phyloP scores from a whole-genome alignment of 495 filamentous ascomycete genomes.

The Trichoderma gamsii region DNA sequence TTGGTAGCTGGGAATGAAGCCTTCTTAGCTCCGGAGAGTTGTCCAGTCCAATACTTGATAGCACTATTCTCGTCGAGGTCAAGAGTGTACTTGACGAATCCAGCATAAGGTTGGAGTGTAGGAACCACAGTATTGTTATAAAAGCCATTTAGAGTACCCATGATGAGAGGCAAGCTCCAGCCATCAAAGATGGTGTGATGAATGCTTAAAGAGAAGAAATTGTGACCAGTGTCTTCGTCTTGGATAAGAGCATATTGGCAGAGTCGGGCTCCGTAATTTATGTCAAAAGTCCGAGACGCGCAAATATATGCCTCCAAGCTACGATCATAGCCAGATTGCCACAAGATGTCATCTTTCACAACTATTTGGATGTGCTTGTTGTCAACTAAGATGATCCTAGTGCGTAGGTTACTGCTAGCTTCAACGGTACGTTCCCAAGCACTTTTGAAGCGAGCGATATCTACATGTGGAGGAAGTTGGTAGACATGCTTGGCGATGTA shows the following conservation, averaged over 20 bases:
- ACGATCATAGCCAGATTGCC: background rate
- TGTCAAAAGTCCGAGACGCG: background rate
- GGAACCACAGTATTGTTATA: background rate
- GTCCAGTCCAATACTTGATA: background rate
- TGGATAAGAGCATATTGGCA: background rate
- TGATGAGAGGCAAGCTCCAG: background rate
- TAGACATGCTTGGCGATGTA: slow-evolving; percentile 40
- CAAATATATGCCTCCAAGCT: too few relatives aligned
- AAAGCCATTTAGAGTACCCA: background rate
- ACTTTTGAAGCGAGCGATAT: slow-evolving; percentile 37
- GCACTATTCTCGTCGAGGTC: background rate
- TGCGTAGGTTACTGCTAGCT: slow-evolving; percentile 58
- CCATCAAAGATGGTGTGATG: slow-evolving; percentile 11
- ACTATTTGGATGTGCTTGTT: slow-evolving; percentile 23
- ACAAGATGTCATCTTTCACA: slow-evolving; percentile 16
- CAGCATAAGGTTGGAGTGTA: background rate
- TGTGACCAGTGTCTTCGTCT: background rate
- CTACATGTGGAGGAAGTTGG: slow-evolving; percentile 33
- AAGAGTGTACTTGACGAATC: background rate
- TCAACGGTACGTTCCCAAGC: slow-evolving; percentile 49
- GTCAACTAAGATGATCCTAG: slow-evolving; percentile 28
- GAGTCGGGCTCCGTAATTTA: background rate
- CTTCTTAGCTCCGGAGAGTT: background rate
- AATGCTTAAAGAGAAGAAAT: slow-evolving; percentile 15
- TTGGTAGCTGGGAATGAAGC: background rate